Base-by-base conservation (phyloP, 2,329 filamentous ascomycete genomes). In the Aureobasidium melanogenum region DNA sequence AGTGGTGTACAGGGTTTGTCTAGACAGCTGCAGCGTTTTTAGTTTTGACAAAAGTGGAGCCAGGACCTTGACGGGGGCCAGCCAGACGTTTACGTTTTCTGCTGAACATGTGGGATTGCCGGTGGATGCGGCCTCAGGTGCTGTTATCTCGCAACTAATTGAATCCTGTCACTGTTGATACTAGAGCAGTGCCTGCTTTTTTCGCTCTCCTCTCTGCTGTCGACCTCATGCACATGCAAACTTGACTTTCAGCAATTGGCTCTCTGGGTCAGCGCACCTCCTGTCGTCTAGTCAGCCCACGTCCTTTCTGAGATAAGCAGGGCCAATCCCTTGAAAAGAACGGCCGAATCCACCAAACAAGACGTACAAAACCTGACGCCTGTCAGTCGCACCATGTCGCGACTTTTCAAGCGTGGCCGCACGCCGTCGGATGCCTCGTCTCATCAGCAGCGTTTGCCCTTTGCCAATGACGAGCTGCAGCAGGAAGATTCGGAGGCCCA, bases 361-460 rank as follows among this genome's bases (percentile, higher is more conserved):
- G 39, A 32, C 41, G 32, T 48, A 32, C 32, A 28, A 24, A 48
- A 48, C 46, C 36, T 14, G 30, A 30, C 36, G 54, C 24, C 51
- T 44, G n/a, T 56, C 28, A 28, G 52, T 57, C 38, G 44, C 60
- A 38, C 36, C 55, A 63, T 63, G 63, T 61, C 51, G 54, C 51
- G 48, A 54, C 48, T 61, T 28, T 59, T 60, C 51, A 59, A 63
- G 47, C 43, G 61, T 56, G 51, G 64, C 30, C 60, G 59, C 28
- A 61, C 48, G 43, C 38, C 58, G 36, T 62, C 61, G 34, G 62
- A 62, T 62, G 58, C 60, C 19, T 65, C 63, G 43, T 63, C 60
- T n/a, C 57, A 65, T 36, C 60, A 63, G 48, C 63, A 64, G 41
- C 64, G 65, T 24, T 50, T 65, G 26, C 63, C 65, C 30, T 63